These are phyloP conservation scores for Populus hybrid DNA, from an alignment of 441 rosid genomes.

Conservation along the genomic window DNA sequence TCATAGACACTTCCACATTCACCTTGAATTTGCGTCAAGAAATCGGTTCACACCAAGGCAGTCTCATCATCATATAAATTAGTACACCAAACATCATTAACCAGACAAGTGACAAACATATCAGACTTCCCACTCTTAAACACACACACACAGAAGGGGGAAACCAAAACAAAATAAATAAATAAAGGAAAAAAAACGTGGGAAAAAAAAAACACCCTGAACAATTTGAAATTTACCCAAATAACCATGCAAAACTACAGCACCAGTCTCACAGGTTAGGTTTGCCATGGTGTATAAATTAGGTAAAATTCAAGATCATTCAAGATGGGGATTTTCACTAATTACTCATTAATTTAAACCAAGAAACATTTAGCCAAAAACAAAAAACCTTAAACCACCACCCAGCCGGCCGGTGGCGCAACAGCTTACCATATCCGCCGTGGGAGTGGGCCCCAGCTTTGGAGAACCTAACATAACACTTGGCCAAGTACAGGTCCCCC, in stretches of 20 bases:
- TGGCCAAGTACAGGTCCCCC: slow-evolving; percentile 73
- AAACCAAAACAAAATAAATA: background rate
- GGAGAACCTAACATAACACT: slow-evolving; percentile 77
- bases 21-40: background rate
- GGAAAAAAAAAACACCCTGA: background rate
- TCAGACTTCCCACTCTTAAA: background rate
- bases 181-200: background rate
- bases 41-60: background rate
- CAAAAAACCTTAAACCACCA: slow-evolving; percentile 26
- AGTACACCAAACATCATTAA: background rate
- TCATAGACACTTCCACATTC: background rate
- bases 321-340: background rate
- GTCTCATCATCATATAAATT: background rate
- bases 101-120: background rate
- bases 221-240: background rate
- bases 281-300: background rate
- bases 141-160: background rate
- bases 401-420: slow-evolving; percentile 21
- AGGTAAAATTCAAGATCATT: slow-evolving; percentile 5
- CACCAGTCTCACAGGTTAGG: background rate
- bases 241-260: slow-evolving; percentile 4
- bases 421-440: slow-evolving; percentile 46
- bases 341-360: slow-evolving; percentile 10
- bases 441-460: slow-evolving; percentile 46
- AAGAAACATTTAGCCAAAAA: slow-evolving; percentile 2